These are phyloP conservation scores for Chaetomium cochliodes DNA, from an alignment of 495 filamentous ascomycete genomes.

Conservation along the genomic window DNA sequence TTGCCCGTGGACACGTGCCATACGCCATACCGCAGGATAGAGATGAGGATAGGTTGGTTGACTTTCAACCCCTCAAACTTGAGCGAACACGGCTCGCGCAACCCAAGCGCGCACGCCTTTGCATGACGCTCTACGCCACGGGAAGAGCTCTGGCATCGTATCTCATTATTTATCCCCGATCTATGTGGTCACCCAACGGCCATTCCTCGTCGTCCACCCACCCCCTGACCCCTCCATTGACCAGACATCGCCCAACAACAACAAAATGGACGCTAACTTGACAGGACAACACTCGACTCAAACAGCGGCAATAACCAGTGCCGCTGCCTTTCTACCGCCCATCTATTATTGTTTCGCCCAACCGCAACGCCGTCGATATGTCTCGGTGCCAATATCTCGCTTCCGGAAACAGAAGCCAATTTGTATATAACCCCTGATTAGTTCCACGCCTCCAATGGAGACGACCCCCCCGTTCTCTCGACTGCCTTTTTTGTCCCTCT, in stretches of 20 bases:
- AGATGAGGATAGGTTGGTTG: not conserved
- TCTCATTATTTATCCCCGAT: not conserved
- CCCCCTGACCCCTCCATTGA: not conserved
- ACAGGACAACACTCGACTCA: too few relatives aligned
- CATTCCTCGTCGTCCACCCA: not conserved
- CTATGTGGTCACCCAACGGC: not conserved
- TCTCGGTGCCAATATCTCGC: not conserved
- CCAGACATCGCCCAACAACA: not conserved
- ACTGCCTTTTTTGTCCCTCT: conserved; percentile 1
- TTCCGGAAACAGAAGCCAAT: not conserved
- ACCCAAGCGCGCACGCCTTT: not conserved
- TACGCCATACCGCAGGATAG: too few relatives aligned
- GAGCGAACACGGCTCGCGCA: not conserved
- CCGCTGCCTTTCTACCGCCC: not conserved
- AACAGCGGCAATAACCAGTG: not conserved
- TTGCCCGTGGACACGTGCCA: too few relatives aligned
- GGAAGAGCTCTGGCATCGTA: not conserved
- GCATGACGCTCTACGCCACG: not conserved
- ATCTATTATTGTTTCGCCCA: not conserved
- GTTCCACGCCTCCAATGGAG: not conserved
- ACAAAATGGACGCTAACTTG: not conserved
- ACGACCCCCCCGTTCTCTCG: not conserved
- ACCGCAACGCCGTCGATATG: conserved; percentile 8
- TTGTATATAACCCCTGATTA: conserved; percentile 1
- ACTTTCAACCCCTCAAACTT: not conserved